Percentiles rank a stretch among this genome's conserved stretches.
Evolutionary conservation across 495 filamentous ascomycete species (phyloP).

Genomic region (Penicillium paradoxum): DNA sequence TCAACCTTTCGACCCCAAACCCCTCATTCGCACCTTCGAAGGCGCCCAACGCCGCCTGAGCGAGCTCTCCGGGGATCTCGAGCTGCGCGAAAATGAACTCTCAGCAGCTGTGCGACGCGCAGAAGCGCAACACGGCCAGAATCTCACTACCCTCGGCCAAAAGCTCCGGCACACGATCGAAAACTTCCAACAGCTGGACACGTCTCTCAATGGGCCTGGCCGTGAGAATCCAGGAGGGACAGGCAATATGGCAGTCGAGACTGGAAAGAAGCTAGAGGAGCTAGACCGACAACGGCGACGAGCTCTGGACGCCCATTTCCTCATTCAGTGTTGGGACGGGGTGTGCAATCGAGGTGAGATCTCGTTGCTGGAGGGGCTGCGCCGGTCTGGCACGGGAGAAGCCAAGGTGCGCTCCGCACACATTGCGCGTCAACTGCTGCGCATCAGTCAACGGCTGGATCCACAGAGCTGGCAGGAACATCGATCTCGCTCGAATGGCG

Average conservation of each 20-base stretch:
- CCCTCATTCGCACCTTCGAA: conserved; percentile 93
- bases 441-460: conserved; percentile 81
- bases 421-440: conserved; percentile 82
- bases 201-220: conserved; percentile 56
- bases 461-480: conserved; percentile 62
- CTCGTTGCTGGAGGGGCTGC: conserved; percentile 72
- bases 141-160: conserved; percentile 72
- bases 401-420: conserved; percentile 85
- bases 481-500: conserved; percentile 57
- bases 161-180: conserved; percentile 89
- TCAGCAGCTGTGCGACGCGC: conserved; percentile 83
- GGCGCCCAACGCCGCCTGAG: conserved; percentile 73
- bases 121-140: conserved; percentile 86
- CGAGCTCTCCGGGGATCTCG: conserved; percentile 78
- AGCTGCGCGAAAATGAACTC: conserved; percentile 81
- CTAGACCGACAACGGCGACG: conserved; percentile 85
- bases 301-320: conserved; percentile 87
- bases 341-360: conserved; percentile 82
- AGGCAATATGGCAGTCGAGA: conserved; percentile 89
- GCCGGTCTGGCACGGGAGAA: conserved; percentile 71
- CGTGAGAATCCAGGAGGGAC: conserved; percentile 70
- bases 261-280: conserved; percentile 88
- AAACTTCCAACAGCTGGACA: conserved; percentile 83
- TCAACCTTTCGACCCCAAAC: conserved; percentile 92
- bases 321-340: conserved; percentile 94